Evolutionary conservation across 768 basidiomycete genomes (phyloP).

Genomic region (Holtermanniella nyarrowii): DNA sequence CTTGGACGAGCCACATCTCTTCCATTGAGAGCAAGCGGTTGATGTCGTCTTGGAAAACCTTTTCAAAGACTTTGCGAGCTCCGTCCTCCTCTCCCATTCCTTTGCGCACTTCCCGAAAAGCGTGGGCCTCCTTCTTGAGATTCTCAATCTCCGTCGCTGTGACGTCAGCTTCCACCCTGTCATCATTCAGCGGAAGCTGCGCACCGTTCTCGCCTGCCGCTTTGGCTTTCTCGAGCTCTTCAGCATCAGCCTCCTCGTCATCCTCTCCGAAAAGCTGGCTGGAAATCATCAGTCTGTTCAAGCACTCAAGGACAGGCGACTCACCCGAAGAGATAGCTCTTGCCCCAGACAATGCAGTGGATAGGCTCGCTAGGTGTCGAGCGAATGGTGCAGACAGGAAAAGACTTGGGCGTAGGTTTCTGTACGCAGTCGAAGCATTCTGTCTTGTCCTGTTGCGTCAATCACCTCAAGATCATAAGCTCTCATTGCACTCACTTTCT

Average conservation of each 20-base stretch:
- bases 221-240: conserved; percentile 83
- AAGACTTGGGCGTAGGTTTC: conserved; percentile 85
- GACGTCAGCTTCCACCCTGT: not conserved
- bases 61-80: conserved; percentile 67
- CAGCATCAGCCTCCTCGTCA: conserved; percentile 54
- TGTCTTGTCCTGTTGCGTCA: conserved; percentile 55
- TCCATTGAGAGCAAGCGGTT: conserved; percentile 79
- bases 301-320: conserved; percentile 29
- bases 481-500: conserved; percentile 52
- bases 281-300: conserved; percentile 3
- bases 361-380: conserved; percentile 95
- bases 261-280: conserved; percentile 95
- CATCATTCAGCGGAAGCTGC: conserved; percentile 12
- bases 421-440: conserved; percentile 96
- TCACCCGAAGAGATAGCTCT: conserved; percentile 86
- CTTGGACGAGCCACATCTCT: conserved; percentile 79
- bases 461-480: conserved; percentile 5
- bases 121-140: conserved; percentile 75
- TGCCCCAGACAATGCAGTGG: conserved; percentile 98
- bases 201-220: conserved; percentile 86
- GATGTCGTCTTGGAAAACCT: conserved; percentile 85
- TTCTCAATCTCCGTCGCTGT: conserved; percentile 85
- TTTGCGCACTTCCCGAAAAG: conserved; percentile 69
- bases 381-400: conserved; percentile 94
- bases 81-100: conserved; percentile 54